phyloP scores from a whole-genome alignment of 148 eudicot genomes.

The Dysphania ambrosioides region DNA sequence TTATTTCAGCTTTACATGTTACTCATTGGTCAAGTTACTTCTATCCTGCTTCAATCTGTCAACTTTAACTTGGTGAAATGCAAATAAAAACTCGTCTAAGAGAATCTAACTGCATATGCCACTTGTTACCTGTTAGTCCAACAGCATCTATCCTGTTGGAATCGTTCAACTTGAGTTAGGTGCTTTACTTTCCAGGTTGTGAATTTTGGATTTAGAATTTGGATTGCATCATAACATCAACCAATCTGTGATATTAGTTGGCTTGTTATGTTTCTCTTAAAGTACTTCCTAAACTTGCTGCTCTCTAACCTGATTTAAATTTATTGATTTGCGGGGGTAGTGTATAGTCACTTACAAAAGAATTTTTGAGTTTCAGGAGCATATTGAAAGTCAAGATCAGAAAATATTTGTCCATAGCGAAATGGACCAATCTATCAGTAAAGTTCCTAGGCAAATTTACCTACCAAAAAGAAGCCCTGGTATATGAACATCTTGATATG shows the following conservation, averaged over 20 bases:
- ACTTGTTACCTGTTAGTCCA: neutral
- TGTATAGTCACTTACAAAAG: neutral
- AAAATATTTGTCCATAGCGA: slow-evolving; percentile 21
- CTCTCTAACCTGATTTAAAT: neutral
- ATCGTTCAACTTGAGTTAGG: neutral
- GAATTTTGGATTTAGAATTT: neutral
- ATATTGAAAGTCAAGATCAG: slow-evolving; percentile 20
- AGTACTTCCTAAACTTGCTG: neutral
- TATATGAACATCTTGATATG: slow-evolving; percentile 6
- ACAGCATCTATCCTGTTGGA: neutral
- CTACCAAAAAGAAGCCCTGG: slow-evolving; percentile 25
- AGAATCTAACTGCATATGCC: neutral
- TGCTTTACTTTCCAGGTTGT: neutral
- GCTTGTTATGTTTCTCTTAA: neutral
- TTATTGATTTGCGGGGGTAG: neutral
- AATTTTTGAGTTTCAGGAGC: slow-evolving; percentile 35
- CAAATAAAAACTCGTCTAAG: neutral
- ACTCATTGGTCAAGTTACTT: neutral
- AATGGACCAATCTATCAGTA: slow-evolving; percentile 41
- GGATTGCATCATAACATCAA: neutral
- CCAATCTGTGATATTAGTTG: neutral
- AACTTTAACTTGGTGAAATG: neutral
- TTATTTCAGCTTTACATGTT: neutral
- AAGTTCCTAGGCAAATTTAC: slow-evolving; percentile 20
- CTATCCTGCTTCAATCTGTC: neutral